A percentile compares a stretch with the other conserved stretches of the same genome.
phyloP scores from a whole-genome alignment of 108 stramenopile genomes.

The Pseudonitzschia multiseries region DNA sequence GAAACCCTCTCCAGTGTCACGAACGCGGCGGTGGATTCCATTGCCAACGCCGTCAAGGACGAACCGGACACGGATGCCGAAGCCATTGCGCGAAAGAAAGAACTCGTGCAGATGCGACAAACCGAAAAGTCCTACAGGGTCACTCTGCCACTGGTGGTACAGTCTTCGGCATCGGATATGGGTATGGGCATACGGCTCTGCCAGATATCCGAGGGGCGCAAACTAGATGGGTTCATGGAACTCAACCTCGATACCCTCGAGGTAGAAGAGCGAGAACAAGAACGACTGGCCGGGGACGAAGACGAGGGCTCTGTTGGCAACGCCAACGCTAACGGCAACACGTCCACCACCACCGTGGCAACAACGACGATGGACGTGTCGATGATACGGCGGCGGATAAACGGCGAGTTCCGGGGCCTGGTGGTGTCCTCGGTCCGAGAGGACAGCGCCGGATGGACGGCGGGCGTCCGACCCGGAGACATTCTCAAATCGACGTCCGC shows the following conservation, averaged over 20 bases:
- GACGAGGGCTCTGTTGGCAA: too few species aligned
- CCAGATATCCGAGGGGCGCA: slow-evolving; percentile 55
- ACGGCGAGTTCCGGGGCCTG: slow-evolving; percentile 50
- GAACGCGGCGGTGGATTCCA: slow-evolving; percentile 25
- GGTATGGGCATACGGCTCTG: slow-evolving; percentile 64
- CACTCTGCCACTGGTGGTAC: slow-evolving; percentile 46
- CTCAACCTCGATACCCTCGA: slow-evolving; percentile 65
- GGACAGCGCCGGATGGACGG: slow-evolving; percentile 61
- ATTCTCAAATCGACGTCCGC: slow-evolving; percentile 64
- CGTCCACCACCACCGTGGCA: neutral
- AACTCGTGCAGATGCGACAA: slow-evolving; percentile 42
- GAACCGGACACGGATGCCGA: slow-evolving; percentile 48
- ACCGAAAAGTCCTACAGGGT: slow-evolving; percentile 38
- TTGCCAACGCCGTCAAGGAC: slow-evolving; percentile 23
- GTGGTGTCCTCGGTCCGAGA: slow-evolving; percentile 60
- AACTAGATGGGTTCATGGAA: slow-evolving; percentile 41
- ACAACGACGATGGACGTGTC: slow-evolving; percentile 8
- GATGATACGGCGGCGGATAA: slow-evolving; percentile 42
- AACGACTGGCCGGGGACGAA: neutral
- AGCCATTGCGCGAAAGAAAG: slow-evolving; percentile 35
- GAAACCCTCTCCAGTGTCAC: slow-evolving; percentile 14
- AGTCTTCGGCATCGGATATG: slow-evolving; percentile 30
- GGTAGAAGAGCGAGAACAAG: slow-evolving; percentile 36
- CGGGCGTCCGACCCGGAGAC: slow-evolving; percentile 75
- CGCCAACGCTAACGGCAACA: neutral